Base-by-base conservation (phyloP, 257 asterid species). In the Fraxinus anomala region DNA sequence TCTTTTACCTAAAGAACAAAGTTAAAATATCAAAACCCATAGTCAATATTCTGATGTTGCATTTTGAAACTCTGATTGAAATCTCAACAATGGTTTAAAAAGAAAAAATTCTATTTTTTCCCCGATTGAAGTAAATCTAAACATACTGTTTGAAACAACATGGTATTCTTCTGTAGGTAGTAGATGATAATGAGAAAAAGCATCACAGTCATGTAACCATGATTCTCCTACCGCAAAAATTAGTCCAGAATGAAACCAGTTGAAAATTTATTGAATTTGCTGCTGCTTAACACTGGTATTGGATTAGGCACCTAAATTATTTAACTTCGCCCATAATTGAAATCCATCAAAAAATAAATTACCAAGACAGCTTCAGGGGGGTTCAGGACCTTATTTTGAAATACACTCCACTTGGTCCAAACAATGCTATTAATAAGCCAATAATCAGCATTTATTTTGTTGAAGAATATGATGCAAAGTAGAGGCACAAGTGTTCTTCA, bases 181-280 rank as follows among this genome's bases (percentile, higher is more conserved):
- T 37, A 7, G 42, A 37, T 37, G 42, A 37, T 37, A 8, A 37
- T 37, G 42, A 1, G 42, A 8, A 37, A 37, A 37, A 0, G 11
- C 42, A 37, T 10, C 1, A 11, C 11, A 61, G 5, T 23, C 68
- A 61, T 12, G 6, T 21, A 10, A 21, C 30, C 68, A 21, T 23
- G 33, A 63, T 63, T 21, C 13, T 63, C 68, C 31, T 23, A 61
- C 68, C 4, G 16, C 30, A 23, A 28, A 34, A 13, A 51, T 51
- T 30, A 61, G 69, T 34, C 36, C 56, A 39, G 77, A 78, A 34
- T 63, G 33, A 79, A 51, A 14, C 23, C n/a, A 26, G 47, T 12
- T 17, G 54, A 67, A 70, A 23, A 7, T 26, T 47, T 69, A 21
- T 67, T 23, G 26, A 69, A 47, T 51, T 77, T 69, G 26, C 73